phyloP scores from a whole-genome alignment of 139 green algal species.

The Marvania coccoides region DNA sequence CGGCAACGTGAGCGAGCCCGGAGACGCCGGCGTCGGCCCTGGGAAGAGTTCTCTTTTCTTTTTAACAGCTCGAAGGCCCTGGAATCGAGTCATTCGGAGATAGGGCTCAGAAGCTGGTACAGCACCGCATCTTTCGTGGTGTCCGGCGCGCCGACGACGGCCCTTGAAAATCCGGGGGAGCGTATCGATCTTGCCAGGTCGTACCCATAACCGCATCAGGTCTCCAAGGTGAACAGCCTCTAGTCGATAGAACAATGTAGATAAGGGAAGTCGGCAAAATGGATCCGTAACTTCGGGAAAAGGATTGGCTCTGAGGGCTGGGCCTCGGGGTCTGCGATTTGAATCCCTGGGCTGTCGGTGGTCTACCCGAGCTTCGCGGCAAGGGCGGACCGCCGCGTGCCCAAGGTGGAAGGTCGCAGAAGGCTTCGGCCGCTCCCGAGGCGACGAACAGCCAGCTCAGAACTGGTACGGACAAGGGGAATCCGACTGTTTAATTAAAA shows the following conservation, averaged over 20 bases:
- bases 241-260: conserved; percentile 94
- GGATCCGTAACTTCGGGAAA: conserved; percentile 94
- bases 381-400: conserved; percentile 55
- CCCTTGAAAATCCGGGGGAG: conserved; percentile 84
- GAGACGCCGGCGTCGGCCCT: conserved; percentile 72
- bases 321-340: conserved; percentile 59
- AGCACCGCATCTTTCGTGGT: conserved; percentile 75
- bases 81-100: conserved; percentile 85
- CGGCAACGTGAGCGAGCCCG: conserved; percentile 77
- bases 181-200: conserved; percentile 70
- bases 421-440: conserved; percentile 58
- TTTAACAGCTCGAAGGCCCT: conserved; percentile 81
- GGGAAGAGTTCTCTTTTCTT: conserved; percentile 95
- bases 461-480: conserved; percentile 94
- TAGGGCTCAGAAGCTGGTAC: conserved; percentile 79
- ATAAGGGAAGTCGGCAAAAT: conserved; percentile 96
- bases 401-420: conserved; percentile 49
- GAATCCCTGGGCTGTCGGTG: conserved; percentile 51
- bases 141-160: conserved; percentile 78
- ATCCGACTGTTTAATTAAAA: conserved; percentile 98
- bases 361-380: conserved; percentile 58
- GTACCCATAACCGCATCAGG: conserved; percentile 95
- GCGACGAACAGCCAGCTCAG: conserved; percentile 85
- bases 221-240: conserved; percentile 95
- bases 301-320: conserved; percentile 92